These are phyloP conservation scores for Candida nitratophila DNA, from an alignment of 805 yeast genomes.

Conservation along the genomic window DNA sequence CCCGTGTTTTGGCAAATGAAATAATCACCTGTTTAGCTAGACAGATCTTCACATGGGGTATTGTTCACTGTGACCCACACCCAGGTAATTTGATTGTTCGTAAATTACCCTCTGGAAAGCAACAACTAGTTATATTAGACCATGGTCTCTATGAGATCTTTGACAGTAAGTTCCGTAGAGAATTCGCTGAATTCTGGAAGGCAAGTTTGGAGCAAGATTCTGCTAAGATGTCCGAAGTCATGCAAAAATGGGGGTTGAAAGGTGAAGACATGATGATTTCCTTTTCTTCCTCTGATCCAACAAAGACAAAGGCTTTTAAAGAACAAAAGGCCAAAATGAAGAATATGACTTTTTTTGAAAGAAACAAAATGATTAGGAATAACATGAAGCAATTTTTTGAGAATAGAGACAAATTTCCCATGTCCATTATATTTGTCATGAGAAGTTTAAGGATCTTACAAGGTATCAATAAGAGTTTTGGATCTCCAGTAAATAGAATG, in stretches of 20 bases:
- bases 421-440: slow-evolving; percentile 56
- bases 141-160: slow-evolving; percentile 66
- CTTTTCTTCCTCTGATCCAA: slow-evolving; percentile 43
- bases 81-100: slow-evolving; percentile 71
- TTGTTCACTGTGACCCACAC: slow-evolving; percentile 72
- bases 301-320: slow-evolving; percentile 16
- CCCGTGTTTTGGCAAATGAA: slow-evolving; percentile 37
- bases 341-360: slow-evolving; percentile 30
- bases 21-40: slow-evolving; percentile 45
- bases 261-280: slow-evolving; percentile 57
- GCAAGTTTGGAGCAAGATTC: slow-evolving; percentile 47
- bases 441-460: slow-evolving; percentile 73
- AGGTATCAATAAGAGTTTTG: slow-evolving; percentile 55
- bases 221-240: slow-evolving; percentile 39
- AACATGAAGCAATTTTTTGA: slow-evolving; percentile 48
- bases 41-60: slow-evolving; percentile 61
- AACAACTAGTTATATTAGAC: slow-evolving; percentile 62
- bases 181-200: slow-evolving; percentile 61
- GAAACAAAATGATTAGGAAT: slow-evolving; percentile 35
- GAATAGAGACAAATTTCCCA: slow-evolving; percentile 61
- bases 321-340: slow-evolving; percentile 20
- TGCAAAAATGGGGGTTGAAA: slow-evolving; percentile 61
- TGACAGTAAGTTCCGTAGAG: slow-evolving; percentile 39
- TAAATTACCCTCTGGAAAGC: slow-evolving; percentile 24
- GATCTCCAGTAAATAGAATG: slow-evolving; percentile 70